Evolutionary conservation across 2,329 filamentous ascomycete genomes (phyloP), one percentile per base, ranked within the genome.

Genomic region (Xylaria sp.): DNA sequence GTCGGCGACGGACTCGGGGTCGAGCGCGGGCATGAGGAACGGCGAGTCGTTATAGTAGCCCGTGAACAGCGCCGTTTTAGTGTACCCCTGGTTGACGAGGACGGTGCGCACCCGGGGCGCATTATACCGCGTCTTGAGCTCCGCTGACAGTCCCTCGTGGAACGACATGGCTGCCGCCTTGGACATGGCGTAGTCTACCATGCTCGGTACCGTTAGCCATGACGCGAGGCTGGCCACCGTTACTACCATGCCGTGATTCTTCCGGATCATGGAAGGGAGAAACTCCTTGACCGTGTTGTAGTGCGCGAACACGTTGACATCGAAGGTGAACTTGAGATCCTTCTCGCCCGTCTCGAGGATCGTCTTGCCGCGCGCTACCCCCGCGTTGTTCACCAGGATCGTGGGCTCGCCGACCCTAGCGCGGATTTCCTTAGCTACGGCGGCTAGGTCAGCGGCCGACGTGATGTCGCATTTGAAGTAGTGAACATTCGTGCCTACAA

Each of bases 381-480:
- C 76, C 14, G 76, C 76, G 46, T 78, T 78, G 67, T 77, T 77
- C 46, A 78, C 65, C 1, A 78, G 70, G 52, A 78, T 74, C 1
- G 76, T 77, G 1, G 76, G 76, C 14, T 75, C 67, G 45, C 76
- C 76, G 47, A 76, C 72, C 12, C 67, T 60, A 15, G 74, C 69
- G 42, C 80, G 79, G 65, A 87, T 79, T 2, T 72, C 63, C 4
- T 73, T 67, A 0, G 80, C 81, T 15, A 76, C 77, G 4, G 74
- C 69, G 8, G 74, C 69, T 65, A 87, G 81, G 57, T 79, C 80
- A 14, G 80, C 72, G 3, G 84, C 78, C 0, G 83, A 87, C 51
- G 87, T 86, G 67, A 93, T 84, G 75, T 94, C 89, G 78, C 88
- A 90, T 68, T 87, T 78, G 78, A 87, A 91, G 78, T 87, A 89